Base-by-base conservation (phyloP, 805 yeast genomes). In the Teunomyces cretensis region DNA sequence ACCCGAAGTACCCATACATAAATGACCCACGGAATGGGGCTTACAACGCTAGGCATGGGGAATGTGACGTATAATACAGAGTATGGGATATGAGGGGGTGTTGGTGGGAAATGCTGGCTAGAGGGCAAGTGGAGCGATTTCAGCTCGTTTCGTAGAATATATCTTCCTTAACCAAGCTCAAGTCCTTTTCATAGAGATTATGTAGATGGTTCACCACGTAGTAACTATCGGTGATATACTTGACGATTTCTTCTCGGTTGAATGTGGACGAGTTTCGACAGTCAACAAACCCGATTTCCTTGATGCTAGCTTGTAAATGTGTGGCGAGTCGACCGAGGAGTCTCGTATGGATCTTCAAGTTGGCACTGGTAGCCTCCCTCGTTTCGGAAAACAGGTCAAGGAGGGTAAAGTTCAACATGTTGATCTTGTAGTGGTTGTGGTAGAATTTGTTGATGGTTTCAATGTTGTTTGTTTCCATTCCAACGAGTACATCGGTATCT, bases 221-320 rank as follows among this genome's bases (percentile, higher is more conserved):
- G 46, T 60, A 64, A 14, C 54, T 53, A 9, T 60, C 61, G 16
- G 65, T 58, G 27, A 58, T 48, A 7, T 48, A 43, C 27, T 50
- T 49, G 4, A 64, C 56, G 19, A 62, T 16, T 2, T 56, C 60
- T 27, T 54, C 60, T 30, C 59, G 57, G 14, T 54, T 49, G 24
- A 42, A 46, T 14, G 22, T 16, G 19, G 28, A 28, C 26, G 38
- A 35, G 30, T 37, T 26, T 32, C 43, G 46, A 6, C 40, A 46
- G 17, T 37, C 49, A 19, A 44, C 30, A 32, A 33, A 49, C 13
- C 54, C 52, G 6, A 58, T 44, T 6, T 52, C 48, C 13, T 60
- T 57, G n/a, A 64, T 48, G 22, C 51, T 47, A 39, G 39, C 41
- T 43, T 61, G 61, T 31, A 58, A 45, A 2, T 41, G 24, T 32